Evolutionary conservation across 352 stramenopile genomes (phyloP).

Genomic region (Halophytophthora polymorphica): DNA sequence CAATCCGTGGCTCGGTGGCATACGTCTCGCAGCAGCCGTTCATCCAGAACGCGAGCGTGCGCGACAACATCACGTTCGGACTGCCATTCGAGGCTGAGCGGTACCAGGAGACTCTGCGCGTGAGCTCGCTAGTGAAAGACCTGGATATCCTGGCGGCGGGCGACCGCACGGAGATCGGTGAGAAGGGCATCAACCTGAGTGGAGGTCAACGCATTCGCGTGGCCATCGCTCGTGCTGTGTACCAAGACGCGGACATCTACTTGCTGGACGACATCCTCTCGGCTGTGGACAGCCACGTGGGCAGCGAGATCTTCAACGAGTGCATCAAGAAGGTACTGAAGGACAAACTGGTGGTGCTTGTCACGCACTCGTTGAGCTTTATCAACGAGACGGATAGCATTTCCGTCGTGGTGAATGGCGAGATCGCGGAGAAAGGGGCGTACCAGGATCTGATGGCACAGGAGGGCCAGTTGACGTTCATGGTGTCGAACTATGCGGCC

Average conservation of each 20-base stretch:
- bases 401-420: conserved; percentile 42
- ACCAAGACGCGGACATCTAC: conserved; percentile 93
- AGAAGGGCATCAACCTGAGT: conserved; percentile 97
- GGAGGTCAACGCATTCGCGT: conserved; percentile 95
- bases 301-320: conserved; percentile 92
- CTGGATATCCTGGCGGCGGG: conserved; percentile 88
- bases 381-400: conserved; percentile 49
- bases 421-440: conserved; percentile 45
- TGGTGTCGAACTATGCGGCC: conserved; percentile 67
- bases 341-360: conserved; percentile 91
- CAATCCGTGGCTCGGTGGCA: conserved; percentile 85
- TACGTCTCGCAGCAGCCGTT: conserved; percentile 95
- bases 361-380: conserved; percentile 82
- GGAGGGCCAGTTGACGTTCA: conserved; percentile 49
- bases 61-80: conserved; percentile 96
- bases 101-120: conserved; percentile 50
- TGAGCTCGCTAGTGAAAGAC: conserved; percentile 83
- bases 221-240: conserved; percentile 92
- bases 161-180: conserved; percentile 96
- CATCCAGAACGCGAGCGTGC: conserved; percentile 95
- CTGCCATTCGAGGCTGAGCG: conserved; percentile 50
- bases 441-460: conserved; percentile 62
- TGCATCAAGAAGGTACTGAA: conserved; percentile 88
- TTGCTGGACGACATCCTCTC: conserved; percentile 96
- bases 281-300: conserved; percentile 97